Evolutionary conservation across 2,329 filamentous ascomycete genomes (phyloP).

Genomic region (Microdochium trichocladiopsis): DNA sequence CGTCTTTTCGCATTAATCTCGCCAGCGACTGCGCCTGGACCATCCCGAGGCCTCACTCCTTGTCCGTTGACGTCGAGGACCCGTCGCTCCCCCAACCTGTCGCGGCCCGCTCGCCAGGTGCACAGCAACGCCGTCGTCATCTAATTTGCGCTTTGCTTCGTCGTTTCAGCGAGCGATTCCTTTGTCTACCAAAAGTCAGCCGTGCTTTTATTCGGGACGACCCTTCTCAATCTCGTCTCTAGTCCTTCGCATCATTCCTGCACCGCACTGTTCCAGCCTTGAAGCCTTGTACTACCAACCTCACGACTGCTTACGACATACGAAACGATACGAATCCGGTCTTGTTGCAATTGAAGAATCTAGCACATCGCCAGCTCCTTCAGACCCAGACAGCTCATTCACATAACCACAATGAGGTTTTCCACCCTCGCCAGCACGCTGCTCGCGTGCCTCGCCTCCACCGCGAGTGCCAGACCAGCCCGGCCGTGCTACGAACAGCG

Average conservation of each 20-base stretch:
- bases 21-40: not conserved
- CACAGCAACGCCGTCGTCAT: not conserved
- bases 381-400: not conserved
- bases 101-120: not conserved
- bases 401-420: not conserved
- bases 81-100: not conserved
- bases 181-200: no score
- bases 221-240: no score
- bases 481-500: slow-evolving; percentile 10
- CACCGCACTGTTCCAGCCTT: not conserved
- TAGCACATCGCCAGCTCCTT: not conserved
- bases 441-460: not conserved
- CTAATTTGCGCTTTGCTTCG: no score
- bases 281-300: not conserved
- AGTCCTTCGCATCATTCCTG: no score
- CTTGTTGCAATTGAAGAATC: no score
- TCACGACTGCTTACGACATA: not conserved
- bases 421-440: not conserved
- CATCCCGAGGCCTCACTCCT: not conserved
- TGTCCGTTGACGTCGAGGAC: not conserved
- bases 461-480: not conserved
- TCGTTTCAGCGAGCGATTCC: not conserved
- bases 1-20: not conserved
- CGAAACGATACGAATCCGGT: no score
- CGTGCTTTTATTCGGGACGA: no score